Conservation (phyloP, 768 basidiomycete genomes). For the Trametes punicea region DNA sequence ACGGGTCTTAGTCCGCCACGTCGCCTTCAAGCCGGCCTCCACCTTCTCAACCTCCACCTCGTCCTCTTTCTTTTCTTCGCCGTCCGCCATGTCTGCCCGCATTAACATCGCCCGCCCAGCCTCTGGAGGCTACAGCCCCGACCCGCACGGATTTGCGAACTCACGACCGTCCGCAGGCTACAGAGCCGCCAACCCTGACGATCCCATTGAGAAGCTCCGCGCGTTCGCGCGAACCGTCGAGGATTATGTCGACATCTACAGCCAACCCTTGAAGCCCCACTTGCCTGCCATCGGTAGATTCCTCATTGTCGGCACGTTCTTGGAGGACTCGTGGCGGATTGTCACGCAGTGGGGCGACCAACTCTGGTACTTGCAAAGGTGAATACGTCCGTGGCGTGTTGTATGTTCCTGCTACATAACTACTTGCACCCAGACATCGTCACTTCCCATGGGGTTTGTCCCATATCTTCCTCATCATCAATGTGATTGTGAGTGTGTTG, state of each 20-base stretch:
- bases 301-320: conserved; percentile 95
- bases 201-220: conserved; percentile 76
- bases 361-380: conserved; percentile 97
- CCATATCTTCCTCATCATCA: conserved; percentile 87
- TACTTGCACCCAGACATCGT: conserved; percentile 63
- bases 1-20: conserved; percentile 28
- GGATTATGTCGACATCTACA: conserved; percentile 88
- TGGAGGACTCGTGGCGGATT: conserved; percentile 95
- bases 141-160: conserved; percentile 81
- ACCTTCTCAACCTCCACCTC: conserved; percentile 20
- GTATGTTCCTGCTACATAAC: neutral
- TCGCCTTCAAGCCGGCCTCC: conserved; percentile 21
- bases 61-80: conserved; percentile 20
- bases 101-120: conserved; percentile 76
- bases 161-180: conserved; percentile 66
- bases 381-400: conserved; percentile 31
- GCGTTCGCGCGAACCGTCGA: conserved; percentile 74
- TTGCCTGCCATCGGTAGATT: conserved; percentile 94
- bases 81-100: conserved; percentile 64
- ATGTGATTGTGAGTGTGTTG: conserved; percentile 75
- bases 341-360: conserved; percentile 95
- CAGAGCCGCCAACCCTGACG: conserved; percentile 76
- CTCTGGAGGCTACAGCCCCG: conserved; percentile 49
- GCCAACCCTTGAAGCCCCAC: conserved; percentile 91
- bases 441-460: conserved; percentile 95